Evolutionary conservation across 139 green algal genomes (phyloP).

Genomic region (Closterium sp.): DNA sequence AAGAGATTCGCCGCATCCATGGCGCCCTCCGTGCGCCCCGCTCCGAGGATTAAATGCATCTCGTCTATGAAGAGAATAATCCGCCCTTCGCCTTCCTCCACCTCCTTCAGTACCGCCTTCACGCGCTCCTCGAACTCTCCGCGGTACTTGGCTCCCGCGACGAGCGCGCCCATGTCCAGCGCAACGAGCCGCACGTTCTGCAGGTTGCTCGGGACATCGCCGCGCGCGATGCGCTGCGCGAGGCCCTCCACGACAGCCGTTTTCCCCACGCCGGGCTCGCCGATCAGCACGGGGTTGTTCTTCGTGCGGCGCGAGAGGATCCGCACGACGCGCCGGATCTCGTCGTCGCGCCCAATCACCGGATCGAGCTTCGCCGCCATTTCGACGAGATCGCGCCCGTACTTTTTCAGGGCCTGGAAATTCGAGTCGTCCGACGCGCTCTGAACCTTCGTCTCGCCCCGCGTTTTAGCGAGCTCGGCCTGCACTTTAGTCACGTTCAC

Average conservation of each 20-base stretch:
- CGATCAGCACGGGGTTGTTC: constrained; percentile 70
- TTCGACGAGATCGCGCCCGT: constrained; percentile 53
- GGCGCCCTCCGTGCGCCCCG: constrained; percentile 63
- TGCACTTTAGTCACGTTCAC: constrained; percentile 21
- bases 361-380: constrained; percentile 56
- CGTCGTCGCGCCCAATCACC: constrained; percentile 55
- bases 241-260: constrained; percentile 79
- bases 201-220: constrained; percentile 74
- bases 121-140: constrained; percentile 95
- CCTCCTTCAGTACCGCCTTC: constrained; percentile 77
- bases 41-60: constrained; percentile 74
- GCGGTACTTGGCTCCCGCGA: constrained; percentile 87
- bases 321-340: constrained; percentile 51
- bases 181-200: constrained; percentile 64
- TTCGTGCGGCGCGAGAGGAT: constrained; percentile 51
- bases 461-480: not conserved
- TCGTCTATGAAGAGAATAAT: constrained; percentile 96
- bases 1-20: constrained; percentile 95
- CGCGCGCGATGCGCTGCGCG: constrained; percentile 81
- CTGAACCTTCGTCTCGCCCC: not conserved
- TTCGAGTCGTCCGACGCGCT: not conserved
- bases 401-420: constrained; percentile 52
- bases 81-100: constrained; percentile 63
- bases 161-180: constrained; percentile 88
- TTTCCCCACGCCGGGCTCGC: constrained; percentile 78